Base-by-base conservation (phyloP, 331 rosid species). In the Spiraea crenata region DNA sequence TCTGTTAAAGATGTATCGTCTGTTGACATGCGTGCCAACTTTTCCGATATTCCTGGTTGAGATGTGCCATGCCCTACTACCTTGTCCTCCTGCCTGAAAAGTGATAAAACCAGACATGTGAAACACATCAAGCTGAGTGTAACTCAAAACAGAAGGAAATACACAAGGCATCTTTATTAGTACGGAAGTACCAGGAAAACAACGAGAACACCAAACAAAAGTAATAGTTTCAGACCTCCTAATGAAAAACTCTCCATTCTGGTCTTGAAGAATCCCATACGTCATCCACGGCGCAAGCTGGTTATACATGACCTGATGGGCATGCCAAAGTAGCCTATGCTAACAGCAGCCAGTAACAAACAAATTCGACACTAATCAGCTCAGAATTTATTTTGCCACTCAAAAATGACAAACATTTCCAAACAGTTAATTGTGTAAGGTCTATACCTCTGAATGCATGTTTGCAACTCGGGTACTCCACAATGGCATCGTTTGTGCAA, bases 241-340 rank as follows among this genome's bases (percentile, higher is more conserved):
- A 56, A 93, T 81, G 81, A 93, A 93, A 85, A 93, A 91, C 69
- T 93, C 99, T 56, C 89, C 90, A 54, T 91, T 86, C 81, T 88
- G 87, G 70, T 93, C 99, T 85, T 91, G 95, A 83, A 89, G 99
- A 57, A 88, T 86, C 74, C 97, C 99, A 71, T 91, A 93, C 67
- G 91, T 88, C 93, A 91, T 86, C 99, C 99, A 91, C 3, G 99
- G 83, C 45, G 96, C 96, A 50, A 93, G 95, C 82, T 93, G 99
- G 74, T 93, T 89, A 76, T 93, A 91, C 92, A 93, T 80, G 65
- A 91, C 92, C 86, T 91, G 99, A 85, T 93, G 95, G 52, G 93
- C 97, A 49, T 91, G 99, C 99, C 99, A 91, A 69, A 93, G 99
- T 80, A 93, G 97, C 92, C 99, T 93, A 81, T 51, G 83, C 76